phyloP scores from a whole-genome alignment of 2,329 filamentous ascomycete species.

The Fusarium nodosum region DNA sequence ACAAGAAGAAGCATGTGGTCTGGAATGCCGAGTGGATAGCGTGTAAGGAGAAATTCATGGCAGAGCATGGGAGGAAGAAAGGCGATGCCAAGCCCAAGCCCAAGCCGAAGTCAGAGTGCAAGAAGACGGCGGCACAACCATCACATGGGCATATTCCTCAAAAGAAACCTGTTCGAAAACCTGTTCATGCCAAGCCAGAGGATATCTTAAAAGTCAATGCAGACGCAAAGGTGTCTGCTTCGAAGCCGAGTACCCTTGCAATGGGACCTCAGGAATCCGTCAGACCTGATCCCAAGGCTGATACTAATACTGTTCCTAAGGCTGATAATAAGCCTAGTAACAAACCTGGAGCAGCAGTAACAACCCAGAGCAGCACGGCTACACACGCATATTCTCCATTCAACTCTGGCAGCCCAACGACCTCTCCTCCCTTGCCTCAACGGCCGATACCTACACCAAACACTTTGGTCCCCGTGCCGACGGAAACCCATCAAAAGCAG shows the following conservation, averaged over 20 bases:
- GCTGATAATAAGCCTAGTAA: neutral
- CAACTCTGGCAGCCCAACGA: no score
- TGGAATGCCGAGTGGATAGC: slow-evolving; percentile 16
- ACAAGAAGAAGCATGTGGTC: slow-evolving; percentile 4
- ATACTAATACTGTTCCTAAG: no score
- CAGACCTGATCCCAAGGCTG: no score
- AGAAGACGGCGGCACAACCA: neutral
- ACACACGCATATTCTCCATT: neutral
- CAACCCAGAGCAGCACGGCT: accelerated
- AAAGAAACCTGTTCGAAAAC: neutral
- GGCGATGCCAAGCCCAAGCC: neutral
- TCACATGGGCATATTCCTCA: neutral
- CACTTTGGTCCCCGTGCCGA: neutral
- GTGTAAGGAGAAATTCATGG: slow-evolving; percentile 1
- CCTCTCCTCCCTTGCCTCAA: neutral
- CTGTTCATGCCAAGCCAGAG: neutral
- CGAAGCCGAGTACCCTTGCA: neutral
- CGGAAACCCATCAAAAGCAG: neutral
- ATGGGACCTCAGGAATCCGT: neutral
- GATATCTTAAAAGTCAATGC: neutral
- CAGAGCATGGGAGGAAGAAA: slow-evolving; percentile 9
- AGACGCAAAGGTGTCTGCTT: neutral
- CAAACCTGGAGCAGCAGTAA: neutral
- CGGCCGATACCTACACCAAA: neutral
- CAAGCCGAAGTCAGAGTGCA: neutral